These are phyloP conservation scores for Exophiala sideris DNA, from an alignment of 2,329 filamentous ascomycete genomes.

Conservation along the genomic window DNA sequence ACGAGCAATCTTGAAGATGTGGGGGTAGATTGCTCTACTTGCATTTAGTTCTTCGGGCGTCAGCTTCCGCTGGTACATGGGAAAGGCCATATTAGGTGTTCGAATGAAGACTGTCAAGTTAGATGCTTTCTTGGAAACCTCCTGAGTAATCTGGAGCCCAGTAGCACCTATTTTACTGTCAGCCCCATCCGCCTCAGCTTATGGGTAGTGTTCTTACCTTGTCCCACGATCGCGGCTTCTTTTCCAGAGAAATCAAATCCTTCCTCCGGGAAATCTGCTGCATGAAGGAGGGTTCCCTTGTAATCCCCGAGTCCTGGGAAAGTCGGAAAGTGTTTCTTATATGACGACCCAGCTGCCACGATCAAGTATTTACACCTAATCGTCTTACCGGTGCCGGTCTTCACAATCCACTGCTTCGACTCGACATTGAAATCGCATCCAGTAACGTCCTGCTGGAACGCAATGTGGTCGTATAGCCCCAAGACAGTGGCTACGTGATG, in stretches of 20 bases:
- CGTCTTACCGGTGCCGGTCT: constrained; percentile 36
- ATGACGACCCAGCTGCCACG: constrained; percentile 13
- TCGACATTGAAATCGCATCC: constrained; percentile 17
- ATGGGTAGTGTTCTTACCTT: no score
- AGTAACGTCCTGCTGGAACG: constrained; percentile 29
- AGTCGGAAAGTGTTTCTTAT: constrained; percentile 9
- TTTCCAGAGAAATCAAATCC: constrained; percentile 31
- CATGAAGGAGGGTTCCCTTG: constrained; percentile 28
- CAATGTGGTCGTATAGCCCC: constrained; percentile 38
- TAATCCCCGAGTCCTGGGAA: constrained; percentile 28
- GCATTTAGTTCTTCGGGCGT: not conserved
- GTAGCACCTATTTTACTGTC: constrained; percentile 39
- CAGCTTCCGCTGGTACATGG: constrained; percentile 20
- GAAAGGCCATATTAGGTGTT: constrained; percentile 33
- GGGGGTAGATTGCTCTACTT: not conserved
- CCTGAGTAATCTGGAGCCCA: constrained; percentile 40
- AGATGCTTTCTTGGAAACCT: constrained; percentile 36
- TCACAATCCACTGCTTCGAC: constrained; percentile 5
- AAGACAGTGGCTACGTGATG: constrained; percentile 38
- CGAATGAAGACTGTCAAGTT: constrained; percentile 44
- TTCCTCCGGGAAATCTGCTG: constrained; percentile 29
- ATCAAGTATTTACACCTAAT: constrained; percentile 5
- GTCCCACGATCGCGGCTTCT: constrained; percentile 42
- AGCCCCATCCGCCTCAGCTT: no score
- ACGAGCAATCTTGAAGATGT: not conserved